Conservation (phyloP, 371 early-diverging fungal genomes). For the Cokeromyces recurvatus region DNA sequence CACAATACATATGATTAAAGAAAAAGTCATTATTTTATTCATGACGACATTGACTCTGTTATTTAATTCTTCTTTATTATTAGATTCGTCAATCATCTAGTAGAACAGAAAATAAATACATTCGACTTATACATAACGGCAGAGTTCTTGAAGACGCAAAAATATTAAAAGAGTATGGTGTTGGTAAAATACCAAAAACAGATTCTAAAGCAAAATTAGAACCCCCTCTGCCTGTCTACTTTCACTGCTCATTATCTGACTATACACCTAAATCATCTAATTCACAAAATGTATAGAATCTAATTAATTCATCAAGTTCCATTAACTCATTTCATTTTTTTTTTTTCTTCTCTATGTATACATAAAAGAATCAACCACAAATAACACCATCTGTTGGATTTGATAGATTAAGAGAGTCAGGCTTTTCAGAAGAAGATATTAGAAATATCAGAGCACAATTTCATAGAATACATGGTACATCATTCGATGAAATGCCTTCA, state of each 20-base stretch:
- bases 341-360: no score
- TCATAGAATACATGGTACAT: slow-evolving; percentile 44
- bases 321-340: background rate
- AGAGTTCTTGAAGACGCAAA: slow-evolving; percentile 38
- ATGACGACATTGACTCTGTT: background rate
- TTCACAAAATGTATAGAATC: slow-evolving; percentile 14
- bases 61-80: background rate
- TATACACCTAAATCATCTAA: slow-evolving; percentile 24
- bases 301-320: background rate
- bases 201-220: slow-evolving; percentile 28
- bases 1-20: slow-evolving; percentile 39
- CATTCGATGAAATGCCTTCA: slow-evolving; percentile 17
- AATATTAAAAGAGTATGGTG: slow-evolving; percentile 24
- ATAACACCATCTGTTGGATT: slow-evolving; percentile 53
- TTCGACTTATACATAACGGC: slow-evolving; percentile 55
- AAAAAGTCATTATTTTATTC: slow-evolving; percentile 31
- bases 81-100: slow-evolving; percentile 21
- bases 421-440: slow-evolving; percentile 68
- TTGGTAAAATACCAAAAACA: slow-evolving; percentile 25
- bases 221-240: slow-evolving; percentile 32
- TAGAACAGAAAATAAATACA: slow-evolving; percentile 33
- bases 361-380: slow-evolving; percentile 23
- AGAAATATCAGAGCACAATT: slow-evolving; percentile 60
- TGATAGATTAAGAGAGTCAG: slow-evolving; percentile 66
- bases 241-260: slow-evolving; percentile 47